Conservation (phyloP, 352 stramenopile genomes). For the Phytopythium litorale region DNA sequence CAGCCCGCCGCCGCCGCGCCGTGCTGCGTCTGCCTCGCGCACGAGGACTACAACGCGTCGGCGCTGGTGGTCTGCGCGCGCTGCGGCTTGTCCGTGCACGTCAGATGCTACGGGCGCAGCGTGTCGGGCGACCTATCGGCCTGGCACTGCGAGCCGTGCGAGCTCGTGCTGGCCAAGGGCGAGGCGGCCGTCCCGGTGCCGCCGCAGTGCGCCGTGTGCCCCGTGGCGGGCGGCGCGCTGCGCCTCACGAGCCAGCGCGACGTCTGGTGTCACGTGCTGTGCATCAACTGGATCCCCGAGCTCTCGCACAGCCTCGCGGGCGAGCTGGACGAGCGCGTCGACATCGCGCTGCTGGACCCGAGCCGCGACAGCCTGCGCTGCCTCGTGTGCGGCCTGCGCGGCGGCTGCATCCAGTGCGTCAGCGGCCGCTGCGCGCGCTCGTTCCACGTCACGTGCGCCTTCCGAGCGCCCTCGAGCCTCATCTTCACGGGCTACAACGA, state of each 20-base stretch:
- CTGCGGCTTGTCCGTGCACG: slow-evolving; percentile 66
- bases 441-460: slow-evolving; percentile 83
- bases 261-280: slow-evolving; percentile 83
- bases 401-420: slow-evolving; percentile 86
- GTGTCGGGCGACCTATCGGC: slow-evolving; percentile 25
- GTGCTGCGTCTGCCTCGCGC: slow-evolving; percentile 79
- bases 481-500: slow-evolving; percentile 84
- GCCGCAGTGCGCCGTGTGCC: slow-evolving; percentile 68
- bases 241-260: slow-evolving; percentile 51
- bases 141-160: slow-evolving; percentile 74
- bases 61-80: slow-evolving; percentile 55
- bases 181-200: slow-evolving; percentile 8
- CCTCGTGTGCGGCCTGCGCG: slow-evolving; percentile 73
- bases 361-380: slow-evolving; percentile 75
- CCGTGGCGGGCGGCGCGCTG: slow-evolving; percentile 63
- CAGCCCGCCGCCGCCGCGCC: neutral
- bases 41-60: slow-evolving; percentile 51
- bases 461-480: slow-evolving; percentile 57
- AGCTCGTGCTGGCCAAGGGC: slow-evolving; percentile 11
- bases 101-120: slow-evolving; percentile 74
- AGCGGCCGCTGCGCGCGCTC: slow-evolving; percentile 75
- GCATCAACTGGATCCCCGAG: slow-evolving; percentile 86
- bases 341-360: slow-evolving; percentile 60
- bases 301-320: slow-evolving; percentile 66
- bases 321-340: slow-evolving; percentile 52